These are phyloP conservation scores for Glycine tomentella DNA, from an alignment of 306 rosid species.

Conservation along the genomic window DNA sequence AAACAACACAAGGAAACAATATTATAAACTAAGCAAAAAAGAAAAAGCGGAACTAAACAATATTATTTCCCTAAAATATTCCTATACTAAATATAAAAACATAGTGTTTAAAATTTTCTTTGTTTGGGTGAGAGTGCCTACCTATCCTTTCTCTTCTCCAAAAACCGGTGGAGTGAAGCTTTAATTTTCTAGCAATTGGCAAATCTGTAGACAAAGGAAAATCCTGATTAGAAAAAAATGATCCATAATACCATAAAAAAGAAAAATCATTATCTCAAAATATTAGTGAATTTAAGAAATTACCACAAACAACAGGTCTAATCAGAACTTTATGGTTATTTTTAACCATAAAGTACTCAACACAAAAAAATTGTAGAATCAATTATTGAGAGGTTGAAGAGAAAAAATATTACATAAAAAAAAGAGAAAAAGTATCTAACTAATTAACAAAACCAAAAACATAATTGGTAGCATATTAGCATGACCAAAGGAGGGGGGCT, in stretches of 20 bases:
- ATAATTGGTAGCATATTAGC: no score
- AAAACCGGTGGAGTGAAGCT: conserved; percentile 88
- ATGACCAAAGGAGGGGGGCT: no score
- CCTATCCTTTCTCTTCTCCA: conserved; percentile 89
- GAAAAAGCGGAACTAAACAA: neutral
- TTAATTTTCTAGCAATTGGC: conserved; percentile 88
- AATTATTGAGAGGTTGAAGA: no score
- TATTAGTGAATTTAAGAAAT: conserved; percentile 31
- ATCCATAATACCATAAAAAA: neutral
- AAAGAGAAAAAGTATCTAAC: no score
- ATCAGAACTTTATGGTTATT: no score
- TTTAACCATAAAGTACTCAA: no score
- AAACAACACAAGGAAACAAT: conserved; percentile 23
- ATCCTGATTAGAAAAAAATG: conserved; percentile 48
- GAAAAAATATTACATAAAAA: no score
- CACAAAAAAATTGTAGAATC: no score
- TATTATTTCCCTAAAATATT: neutral
- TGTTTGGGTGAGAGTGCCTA: conserved; percentile 46
- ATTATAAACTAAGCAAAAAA: conserved; percentile 23
- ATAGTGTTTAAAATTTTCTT: neutral
- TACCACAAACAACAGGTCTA: conserved; percentile 73
- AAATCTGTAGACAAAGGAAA: conserved; percentile 59
- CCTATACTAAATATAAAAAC: neutral
- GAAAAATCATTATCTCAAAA: neutral
- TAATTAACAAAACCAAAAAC: no score